These are phyloP conservation scores for Eucalyptus tenuipes DNA, from an alignment of 345 rosid genomes.

Conservation along the genomic window DNA sequence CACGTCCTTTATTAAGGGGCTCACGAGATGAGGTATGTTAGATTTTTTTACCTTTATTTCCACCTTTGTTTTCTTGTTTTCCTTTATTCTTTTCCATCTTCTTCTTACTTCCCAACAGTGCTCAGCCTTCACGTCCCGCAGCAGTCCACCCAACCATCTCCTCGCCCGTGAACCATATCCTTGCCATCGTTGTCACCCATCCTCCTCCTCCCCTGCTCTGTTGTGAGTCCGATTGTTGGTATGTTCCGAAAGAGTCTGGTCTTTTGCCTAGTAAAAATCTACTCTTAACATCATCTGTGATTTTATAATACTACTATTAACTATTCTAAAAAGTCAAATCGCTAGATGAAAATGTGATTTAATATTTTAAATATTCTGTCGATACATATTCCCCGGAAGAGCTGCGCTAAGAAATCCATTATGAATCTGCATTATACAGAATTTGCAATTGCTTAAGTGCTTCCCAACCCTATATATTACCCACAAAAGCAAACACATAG, in stretches of 20 bases:
- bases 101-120: no score
- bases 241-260: no score
- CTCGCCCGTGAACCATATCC: not conserved
- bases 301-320: no score
- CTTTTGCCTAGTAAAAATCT: no score
- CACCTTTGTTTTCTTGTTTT: not conserved
- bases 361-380: no score
- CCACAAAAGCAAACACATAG: not conserved
- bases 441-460: not conserved
- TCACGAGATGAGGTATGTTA: not conserved
- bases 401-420: not conserved
- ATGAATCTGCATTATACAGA: not conserved
- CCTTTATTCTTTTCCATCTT: not conserved
- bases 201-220: not conserved
- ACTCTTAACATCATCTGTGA: no score
- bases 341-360: not conserved
- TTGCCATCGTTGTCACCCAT: not conserved
- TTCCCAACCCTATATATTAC: not conserved
- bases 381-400: not conserved
- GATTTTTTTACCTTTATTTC: not conserved
- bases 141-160: no score
- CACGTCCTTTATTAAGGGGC: not conserved
- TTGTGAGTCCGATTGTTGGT: not conserved
- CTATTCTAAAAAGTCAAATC: no score
- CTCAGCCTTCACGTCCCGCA: no score